Base-by-base conservation (phyloP, 2,329 filamentous ascomycete genomes). In the Neospermospora avenae region DNA sequence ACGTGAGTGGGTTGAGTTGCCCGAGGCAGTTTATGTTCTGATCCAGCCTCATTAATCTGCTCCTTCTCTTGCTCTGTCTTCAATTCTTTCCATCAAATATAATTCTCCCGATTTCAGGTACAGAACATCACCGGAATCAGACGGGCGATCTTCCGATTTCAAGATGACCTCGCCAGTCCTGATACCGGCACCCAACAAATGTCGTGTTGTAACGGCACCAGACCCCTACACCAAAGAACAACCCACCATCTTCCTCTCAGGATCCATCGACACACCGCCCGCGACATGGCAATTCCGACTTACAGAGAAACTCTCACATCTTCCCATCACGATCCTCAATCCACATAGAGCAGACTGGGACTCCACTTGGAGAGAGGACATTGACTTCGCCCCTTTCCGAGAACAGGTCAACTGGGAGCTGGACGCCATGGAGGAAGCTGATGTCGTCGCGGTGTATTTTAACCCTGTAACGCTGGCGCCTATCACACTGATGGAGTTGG, bases 391-490 rank as follows among this genome's bases (percentile, higher is more conserved):
- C 2, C 76, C 73, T 0, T 87, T 83, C 72, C 71, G 71, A 8
- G 72, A 79, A 41, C 86, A 89, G 69, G 77, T 84, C 0, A 72
- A 77, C 31, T 88, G 86, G 85, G 86, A 89, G 74, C 75, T 88
- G 1, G 75, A 79, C 16, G 82, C 77, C 71, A 80, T 84, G 63
- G 79, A 83, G 14, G 62, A 63, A 1, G 81, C 82, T 0, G 77
- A 80, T 65, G 67, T 87, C 4, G 73, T 87, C 6, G 80, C 81
- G 24, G 75, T 88, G 57, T 84, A 81, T 69, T 84, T 87, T 58
- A 78, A 82, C 48, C 74, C 77, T 1, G 72, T 64, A 2, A 84
- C 81, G 0, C 73, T 76, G 49, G 83, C 83, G 7, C 81, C 83
- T 1, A 77, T 87, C 25, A 84, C 80, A 35, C 71, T 88, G 67